Percentiles rank a stretch among this genome's conserved stretches.
phyloP scores from a whole-genome alignment of 306 rosid species.

The Purshia tridentata region DNA sequence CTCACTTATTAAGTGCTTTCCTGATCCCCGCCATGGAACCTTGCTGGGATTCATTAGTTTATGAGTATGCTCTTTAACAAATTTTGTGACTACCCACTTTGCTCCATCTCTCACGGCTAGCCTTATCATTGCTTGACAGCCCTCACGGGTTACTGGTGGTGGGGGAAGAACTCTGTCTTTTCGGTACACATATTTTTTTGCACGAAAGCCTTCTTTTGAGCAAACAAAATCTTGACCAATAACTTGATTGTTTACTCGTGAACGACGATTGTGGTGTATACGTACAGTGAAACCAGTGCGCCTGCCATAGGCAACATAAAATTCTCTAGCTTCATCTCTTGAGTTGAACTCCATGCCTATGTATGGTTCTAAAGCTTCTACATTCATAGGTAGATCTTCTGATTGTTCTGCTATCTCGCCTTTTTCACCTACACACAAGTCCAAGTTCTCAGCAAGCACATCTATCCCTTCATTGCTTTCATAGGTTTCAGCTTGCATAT shows the following conservation, averaged over 20 bases:
- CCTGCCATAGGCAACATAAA: constrained; percentile 62
- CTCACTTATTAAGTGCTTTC: constrained; percentile 66
- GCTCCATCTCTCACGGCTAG: constrained; percentile 59
- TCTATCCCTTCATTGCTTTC: constrained; percentile 32
- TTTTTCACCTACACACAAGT: constrained; percentile 42
- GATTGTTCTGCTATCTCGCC: constrained; percentile 43
- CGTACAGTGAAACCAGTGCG: constrained; percentile 61
- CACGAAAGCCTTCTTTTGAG: constrained; percentile 76
- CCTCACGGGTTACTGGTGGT: constrained; percentile 69
- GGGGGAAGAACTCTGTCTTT: constrained; percentile 79
- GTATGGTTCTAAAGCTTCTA: constrained; percentile 47
- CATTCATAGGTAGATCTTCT: constrained; percentile 34
- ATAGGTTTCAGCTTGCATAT: constrained; percentile 43
- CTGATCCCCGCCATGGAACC: constrained; percentile 73
- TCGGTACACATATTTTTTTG: constrained; percentile 64
- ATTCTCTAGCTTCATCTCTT: constrained; percentile 76
- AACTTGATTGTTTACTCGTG: constrained; percentile 64
- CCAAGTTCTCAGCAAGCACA: constrained; percentile 37
- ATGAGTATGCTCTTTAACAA: constrained; percentile 69
- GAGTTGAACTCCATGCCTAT: constrained; percentile 64
- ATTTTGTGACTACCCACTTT: constrained; percentile 72
- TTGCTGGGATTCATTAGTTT: constrained; percentile 64
- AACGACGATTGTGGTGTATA: constrained; percentile 75
- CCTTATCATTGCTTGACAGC: constrained; percentile 78
- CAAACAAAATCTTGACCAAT: constrained; percentile 83